Base-by-base conservation (phyloP, 495 filamentous ascomycete genomes). In the Aspergillus homomorphus region DNA sequence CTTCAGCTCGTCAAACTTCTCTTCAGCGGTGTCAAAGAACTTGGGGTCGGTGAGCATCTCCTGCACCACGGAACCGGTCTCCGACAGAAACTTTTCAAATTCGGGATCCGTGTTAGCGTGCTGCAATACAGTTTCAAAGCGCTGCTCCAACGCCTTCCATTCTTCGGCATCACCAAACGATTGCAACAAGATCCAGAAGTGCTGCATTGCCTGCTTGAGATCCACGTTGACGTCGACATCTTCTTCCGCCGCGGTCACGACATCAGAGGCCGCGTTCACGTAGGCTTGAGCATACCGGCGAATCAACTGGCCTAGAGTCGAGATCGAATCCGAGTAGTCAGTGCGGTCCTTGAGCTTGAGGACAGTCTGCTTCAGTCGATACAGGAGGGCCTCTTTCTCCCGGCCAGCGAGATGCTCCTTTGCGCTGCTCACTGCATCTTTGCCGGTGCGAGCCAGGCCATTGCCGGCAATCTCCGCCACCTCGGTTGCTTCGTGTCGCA, bases 271-370 rank as follows among this genome's bases (percentile, higher is more conserved):
- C 3, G 86, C 88, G 56, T 82, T 84, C 4, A 90, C 87, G 68
- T 96, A 96, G 14, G 85, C 73, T 60, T 84, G 78, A 24, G 86
- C 88, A 65, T 96, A 96, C 33, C 86, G 83, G 64, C 90, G 84
- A 45, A 96, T 78, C 45, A 98, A 77, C 3, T 88, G 73, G 4
- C 84, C 81, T 43, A 98, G 65, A 0, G 88, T 92, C 1, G 88
- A 87, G 4, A 96, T 90, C 0, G 91, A 95, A 54, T 96, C 87
- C 0, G 85, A 84, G 67, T 96, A 96, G 64, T 96, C 90, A 22
- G 80, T 81, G 16, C 89, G 84, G 62, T 89, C 78, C 23, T 91
- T 78, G 18, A 98, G 80, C 51, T 86, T 89, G 22, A 82, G 30
- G n/a, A 98, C 86, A 0, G 86, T 82, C 60, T 86, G 77, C 71